Base-by-base conservation (phyloP, 805 yeast genomes). In the Myxozyma neglecta region DNA sequence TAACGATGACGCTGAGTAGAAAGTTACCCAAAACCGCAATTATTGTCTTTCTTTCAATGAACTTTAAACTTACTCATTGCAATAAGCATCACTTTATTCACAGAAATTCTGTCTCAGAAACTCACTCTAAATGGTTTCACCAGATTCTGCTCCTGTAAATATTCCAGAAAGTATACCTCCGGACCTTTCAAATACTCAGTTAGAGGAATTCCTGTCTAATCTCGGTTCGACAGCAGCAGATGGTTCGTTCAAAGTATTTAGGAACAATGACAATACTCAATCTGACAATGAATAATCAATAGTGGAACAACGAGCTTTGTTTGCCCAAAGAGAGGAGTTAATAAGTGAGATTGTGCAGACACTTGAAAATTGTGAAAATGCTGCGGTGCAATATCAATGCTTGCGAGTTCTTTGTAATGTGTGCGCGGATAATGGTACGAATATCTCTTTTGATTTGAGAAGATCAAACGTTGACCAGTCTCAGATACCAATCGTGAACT, bases 401-500 rank as follows among this genome's bases (percentile, higher is more conserved):
- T 37, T 59, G 34, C 53, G 63, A 7, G 59, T 59, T 8, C 42
- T 59, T 9, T 59, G 32, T 8, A 59, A 59, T 24, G 37, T 55
- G 8, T 59, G 59, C 48, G 63, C 56, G 2, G 63, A 59, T 20
- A 50, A 59, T 42, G 52, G 63, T 59, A 54, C n/a, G 44, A 16
- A 4, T 11, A 35, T 20, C 20, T 7, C 7, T 9, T 14, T 34
- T 7, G 39, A 6, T 14, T 3, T 24, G 36, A 16, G 18, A 14
- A 29, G 20, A 32, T 14, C 10, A 32, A 24, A 39, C 9, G 14
- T 40, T 53, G 42, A 54, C 48, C 8, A 29, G 10, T 29, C 4
- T 9, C 29, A 56, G 54, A 56, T 37, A 10, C 14, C 35, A 56
- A 48, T 32, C 46, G 54, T 6, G 18, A 34, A 13, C 11, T 56